Evolutionary conservation across 805 yeast species (phyloP), one percentile per base, ranked within the genome.

Genomic region (Ogataea ganodermae): DNA sequence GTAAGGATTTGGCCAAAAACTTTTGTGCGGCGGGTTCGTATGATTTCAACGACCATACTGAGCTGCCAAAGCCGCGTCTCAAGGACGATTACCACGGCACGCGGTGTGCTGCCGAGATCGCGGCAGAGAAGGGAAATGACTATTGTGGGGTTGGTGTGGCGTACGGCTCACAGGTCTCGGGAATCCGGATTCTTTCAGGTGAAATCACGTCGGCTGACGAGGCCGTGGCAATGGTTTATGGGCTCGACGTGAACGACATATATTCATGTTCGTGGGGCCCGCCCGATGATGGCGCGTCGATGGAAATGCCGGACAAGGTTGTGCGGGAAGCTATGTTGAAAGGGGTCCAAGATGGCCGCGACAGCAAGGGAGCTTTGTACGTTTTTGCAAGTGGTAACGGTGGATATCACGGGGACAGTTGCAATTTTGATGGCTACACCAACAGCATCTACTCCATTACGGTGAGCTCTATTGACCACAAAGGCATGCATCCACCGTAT

Each of bases 201-300:
- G 73, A 78, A 38, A 79, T 94, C 41, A 81, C 92, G 2, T 72
- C 88, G 2, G 96, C 84, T 49, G 96, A 91, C 53, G 99, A 94
- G 67, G 98, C 98, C 0, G 80, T 86, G 2, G 86, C 98, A 1
- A 72, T 94, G 74, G 75, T 87, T 30, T 86, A 87, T 66, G 91
- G 83, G 0, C 70, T 86, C 53, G 91, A 89, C 51, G 78, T 80
- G 22, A 94, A 94, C 66, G 96, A 94, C 65, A 94, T 94, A 32
- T 94, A 90, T 65, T 88, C 96, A 3, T 94, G 99, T 67, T 89
- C 97, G 3, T 94, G 99, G 99, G 99, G 99, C 6, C 99, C 99
- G 2, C 79, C 89, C 2, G 99, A 94, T 66, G 88, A 92, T 64
- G 99, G 99, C 0, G 74, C 66, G 47, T 79, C 96, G 1, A 80